Evolutionary conservation across 169 alveolate genomes (phyloP).

Genomic region (Plasmodium reichenowi): DNA sequence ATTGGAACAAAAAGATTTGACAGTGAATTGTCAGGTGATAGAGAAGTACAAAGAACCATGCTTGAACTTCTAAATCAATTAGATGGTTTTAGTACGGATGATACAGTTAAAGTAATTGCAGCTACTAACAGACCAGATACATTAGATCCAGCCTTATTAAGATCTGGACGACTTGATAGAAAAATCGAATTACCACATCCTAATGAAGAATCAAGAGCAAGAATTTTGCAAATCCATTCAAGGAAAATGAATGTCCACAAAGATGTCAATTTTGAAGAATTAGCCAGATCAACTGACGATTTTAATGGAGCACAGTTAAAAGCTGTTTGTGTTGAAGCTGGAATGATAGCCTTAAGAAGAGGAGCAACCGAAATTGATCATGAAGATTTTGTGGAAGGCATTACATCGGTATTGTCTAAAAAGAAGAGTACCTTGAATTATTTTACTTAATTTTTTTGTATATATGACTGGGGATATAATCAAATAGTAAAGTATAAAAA

Average conservation of each 20-base stretch:
- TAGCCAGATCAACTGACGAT: constrained; percentile 98
- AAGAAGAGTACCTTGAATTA: constrained; percentile 97
- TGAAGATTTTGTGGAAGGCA: constrained; percentile 99
- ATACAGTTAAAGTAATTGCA: constrained; percentile 95
- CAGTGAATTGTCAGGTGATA: constrained; percentile 97
- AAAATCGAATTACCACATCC: constrained; percentile 99
- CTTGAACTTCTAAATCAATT: constrained; percentile 98
- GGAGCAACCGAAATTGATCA: constrained; percentile 97
- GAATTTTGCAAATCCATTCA: constrained; percentile 98
- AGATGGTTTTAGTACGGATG: constrained; percentile 95
- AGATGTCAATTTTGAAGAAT: constrained; percentile 94
- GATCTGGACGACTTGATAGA: constrained; percentile 99
- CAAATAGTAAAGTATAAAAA: background rate
- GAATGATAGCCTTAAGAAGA: constrained; percentile 98
- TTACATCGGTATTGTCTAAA: constrained; percentile 97
- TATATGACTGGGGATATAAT: background rate
- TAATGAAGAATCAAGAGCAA: constrained; percentile 96
- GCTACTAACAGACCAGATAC: constrained; percentile 99
- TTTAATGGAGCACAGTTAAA: constrained; percentile 98
- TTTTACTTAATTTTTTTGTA: constrained; percentile 88
- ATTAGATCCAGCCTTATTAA: constrained; percentile 98
- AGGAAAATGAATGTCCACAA: constrained; percentile 98
- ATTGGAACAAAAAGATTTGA: constrained; percentile 97
- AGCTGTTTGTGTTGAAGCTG: constrained; percentile 99
- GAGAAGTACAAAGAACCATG: constrained; percentile 99